Base-by-base conservation (phyloP, 2,329 filamentous ascomycete species). In the Paecilomyces sp. region DNA sequence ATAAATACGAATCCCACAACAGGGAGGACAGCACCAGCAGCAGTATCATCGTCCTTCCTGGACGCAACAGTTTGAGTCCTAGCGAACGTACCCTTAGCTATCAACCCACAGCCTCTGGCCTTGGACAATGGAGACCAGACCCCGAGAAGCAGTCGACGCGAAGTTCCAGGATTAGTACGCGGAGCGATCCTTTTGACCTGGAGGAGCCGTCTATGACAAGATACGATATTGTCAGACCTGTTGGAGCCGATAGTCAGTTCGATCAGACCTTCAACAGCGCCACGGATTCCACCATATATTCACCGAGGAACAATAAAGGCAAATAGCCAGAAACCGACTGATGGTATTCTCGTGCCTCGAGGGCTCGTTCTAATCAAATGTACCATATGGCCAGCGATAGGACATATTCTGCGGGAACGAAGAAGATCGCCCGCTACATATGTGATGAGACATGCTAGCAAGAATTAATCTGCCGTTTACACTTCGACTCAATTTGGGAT, bases 171-270 rank as follows among this genome's bases (percentile, higher is more conserved):
- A 59, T 64, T 18, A 73, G 67, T 54, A 68, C 64, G 22, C 67
- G 70, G 34, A 74, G 71, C 58, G 67, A 76, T 41, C 69, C 73
- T 0, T 76, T 75, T 55, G 74, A 76, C 58, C 58, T 75, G 31
- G 71, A 75, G 57, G 64, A 18, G 30, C 60, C 58, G 6, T 59
- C 58, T n/a, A 61, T 59, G 3, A 58, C 51, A n/a, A 53, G 9
- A 15, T 53, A 28, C n/a, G 28, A 13, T 22, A 28, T 53, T n/a
- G 13, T 15, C 4, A 25, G 51, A 25, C 22, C 22, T 12, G 25
- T 28, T 30, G 51, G 51, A 25, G 51, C 13, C 51, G 51, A 53
- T 30, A 53, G 5, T 15, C 22, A 12, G 22, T 53, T 25, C 24
- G 51, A 30, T 30, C 51, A 25, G 28, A n/a, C 28, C 9, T 30